Percentiles rank a stretch among this genome's conserved stretches.
These are phyloP conservation scores for Dicorynia guianensis DNA, from an alignment of 306 rosid species.

Conservation along the genomic window DNA sequence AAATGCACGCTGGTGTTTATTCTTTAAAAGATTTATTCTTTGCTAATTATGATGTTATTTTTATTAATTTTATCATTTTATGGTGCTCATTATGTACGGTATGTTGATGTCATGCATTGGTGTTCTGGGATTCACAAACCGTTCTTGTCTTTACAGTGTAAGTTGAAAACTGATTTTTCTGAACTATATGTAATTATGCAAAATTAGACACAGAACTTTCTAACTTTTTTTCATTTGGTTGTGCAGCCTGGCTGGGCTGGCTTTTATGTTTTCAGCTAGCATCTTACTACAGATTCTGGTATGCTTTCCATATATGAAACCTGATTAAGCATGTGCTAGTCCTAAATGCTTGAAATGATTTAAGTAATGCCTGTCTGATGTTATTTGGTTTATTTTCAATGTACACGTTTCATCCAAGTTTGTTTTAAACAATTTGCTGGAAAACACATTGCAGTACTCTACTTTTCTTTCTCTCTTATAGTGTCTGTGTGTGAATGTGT, in stretches of 20 bases:
- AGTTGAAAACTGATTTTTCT: constrained; percentile 52
- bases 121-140: constrained; percentile 33
- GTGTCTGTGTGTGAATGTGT: no score
- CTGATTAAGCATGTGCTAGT: neutral
- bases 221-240: constrained; percentile 28
- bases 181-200: constrained; percentile 35
- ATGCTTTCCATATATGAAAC: constrained; percentile 31
- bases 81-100: constrained; percentile 43
- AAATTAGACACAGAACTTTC: constrained; percentile 35
- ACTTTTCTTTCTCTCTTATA: neutral
- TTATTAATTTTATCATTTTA: neutral
- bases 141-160: constrained; percentile 72
- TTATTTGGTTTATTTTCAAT: neutral
- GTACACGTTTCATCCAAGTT: constrained; percentile 17
- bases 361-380: constrained; percentile 20
- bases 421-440: constrained; percentile 7
- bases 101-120: constrained; percentile 45
- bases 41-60: neutral
- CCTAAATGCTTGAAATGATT: neutral
- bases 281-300: constrained; percentile 96
- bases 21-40: constrained; percentile 1
- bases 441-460: neutral
- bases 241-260: constrained; percentile 96
- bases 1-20: constrained; percentile 10
- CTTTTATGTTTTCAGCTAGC: constrained; percentile 99